Base-by-base conservation (phyloP, 202 grass and related monocot genomes). In the Bolboschoenoplectus hybrid region DNA sequence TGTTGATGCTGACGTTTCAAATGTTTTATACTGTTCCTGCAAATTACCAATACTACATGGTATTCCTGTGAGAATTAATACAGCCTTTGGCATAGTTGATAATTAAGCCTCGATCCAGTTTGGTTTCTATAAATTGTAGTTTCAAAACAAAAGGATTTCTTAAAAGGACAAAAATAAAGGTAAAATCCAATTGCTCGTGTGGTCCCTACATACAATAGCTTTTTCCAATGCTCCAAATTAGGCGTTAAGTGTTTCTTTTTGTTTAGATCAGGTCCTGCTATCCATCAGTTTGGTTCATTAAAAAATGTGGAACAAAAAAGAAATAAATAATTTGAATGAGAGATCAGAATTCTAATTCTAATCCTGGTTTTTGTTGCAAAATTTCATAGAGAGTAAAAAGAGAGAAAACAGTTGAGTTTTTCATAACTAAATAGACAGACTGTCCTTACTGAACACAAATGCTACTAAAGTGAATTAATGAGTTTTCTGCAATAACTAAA, bases 341-440 rank as follows among this genome's bases (percentile, higher is more conserved):
- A 58, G 13, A 57, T 56, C 74, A 58, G 41, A 72, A 58, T 17
- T 57, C 7, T 53, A 77, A 79, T 58, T 58, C 32, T n/a, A 58
- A 46, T 57, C 51, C 13, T 57, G 14, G 13, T 52, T 79, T 58
- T 79, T 57, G 1, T 19, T 61, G 52, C 16, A 60, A 16, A 80
- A 26, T 74, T 49, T 73, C n/a, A 19, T 70, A 53, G 34, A 41
- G 10, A 77, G 35, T 74, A 74, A 50, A 73, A 50, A 46, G 71
- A 51, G 19, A 51, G 9, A 13, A 51, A 50, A 19, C 9, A 51
- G 16, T 11, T 74, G 67, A 45, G 65, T 49, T 51, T 51, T 46
- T 12, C 8, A 32, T 13, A 60, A 71, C 35, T 40, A 41, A 40
- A 60, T 60, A 58, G 36, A 41, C 46, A 40, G 35, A 60, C 41